Percentiles rank a stretch among this genome's conserved stretches.
Evolutionary conservation across 1,284 basidiomycete species (phyloP).

Genomic region (Nidula niveotomentosa): DNA sequence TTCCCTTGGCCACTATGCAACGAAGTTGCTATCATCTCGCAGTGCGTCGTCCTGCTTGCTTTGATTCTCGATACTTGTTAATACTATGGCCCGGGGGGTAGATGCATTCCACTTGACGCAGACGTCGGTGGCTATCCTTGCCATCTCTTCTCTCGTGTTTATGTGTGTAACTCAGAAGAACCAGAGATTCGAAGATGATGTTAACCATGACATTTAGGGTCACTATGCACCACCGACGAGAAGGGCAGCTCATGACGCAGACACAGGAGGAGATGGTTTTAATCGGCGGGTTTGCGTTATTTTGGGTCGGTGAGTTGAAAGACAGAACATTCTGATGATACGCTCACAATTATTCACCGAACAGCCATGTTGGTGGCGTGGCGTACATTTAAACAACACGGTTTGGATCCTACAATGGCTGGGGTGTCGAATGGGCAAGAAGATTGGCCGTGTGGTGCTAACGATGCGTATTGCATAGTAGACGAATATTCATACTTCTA

Average conservation of each 20-base stretch:
- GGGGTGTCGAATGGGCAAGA: conserved; percentile 12
- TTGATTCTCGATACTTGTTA: no score
- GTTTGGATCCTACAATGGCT: conserved; percentile 11
- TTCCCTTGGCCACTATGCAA: conserved; percentile 32
- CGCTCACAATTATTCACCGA: conserved; percentile 6
- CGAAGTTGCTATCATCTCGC: conserved; percentile 39
- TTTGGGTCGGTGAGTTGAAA: conserved; percentile 65
- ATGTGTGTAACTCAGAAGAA: conserved; percentile 44
- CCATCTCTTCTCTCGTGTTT: conserved; percentile 58
- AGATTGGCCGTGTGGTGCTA: conserved; percentile 50
- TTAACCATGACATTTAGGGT: conserved; percentile 37
- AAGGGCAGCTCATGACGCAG: conserved; percentile 57
- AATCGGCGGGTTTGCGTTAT: conserved; percentile 65
- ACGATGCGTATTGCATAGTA: conserved; percentile 65
- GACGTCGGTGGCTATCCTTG: conserved; percentile 67
- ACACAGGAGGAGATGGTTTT: conserved; percentile 71
- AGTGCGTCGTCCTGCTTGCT: conserved; percentile 28
- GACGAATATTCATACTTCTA: conserved; percentile 73
- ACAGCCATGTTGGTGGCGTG: conserved; percentile 46
- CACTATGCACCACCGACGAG: conserved; percentile 61
- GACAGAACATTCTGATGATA: neutral
- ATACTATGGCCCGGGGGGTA: conserved; percentile 18
- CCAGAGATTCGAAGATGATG: neutral
- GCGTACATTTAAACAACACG: conserved; percentile 30
- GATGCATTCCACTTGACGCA: conserved; percentile 72